These are phyloP conservation scores for Xylaria sp. DNA, from an alignment of 2,329 filamentous ascomycete species.

Conservation along the genomic window DNA sequence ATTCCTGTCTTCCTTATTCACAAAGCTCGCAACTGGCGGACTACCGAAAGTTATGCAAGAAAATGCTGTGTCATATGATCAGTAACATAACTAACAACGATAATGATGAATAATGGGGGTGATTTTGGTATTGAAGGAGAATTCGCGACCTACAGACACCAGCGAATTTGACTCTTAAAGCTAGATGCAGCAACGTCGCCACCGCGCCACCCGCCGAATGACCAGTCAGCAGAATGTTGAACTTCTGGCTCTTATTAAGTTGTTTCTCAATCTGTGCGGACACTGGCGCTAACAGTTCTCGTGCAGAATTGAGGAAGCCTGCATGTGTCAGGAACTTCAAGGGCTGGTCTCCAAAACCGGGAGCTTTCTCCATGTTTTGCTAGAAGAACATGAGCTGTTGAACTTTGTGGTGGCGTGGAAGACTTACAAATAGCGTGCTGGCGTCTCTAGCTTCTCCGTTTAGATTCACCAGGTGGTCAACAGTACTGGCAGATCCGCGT, in stretches of 20 bases:
- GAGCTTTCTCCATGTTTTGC: neutral
- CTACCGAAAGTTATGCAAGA: conserved; percentile 18
- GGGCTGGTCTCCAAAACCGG: neutral
- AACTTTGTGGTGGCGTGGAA: neutral
- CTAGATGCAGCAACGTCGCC: conserved; percentile 11
- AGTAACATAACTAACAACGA: neutral
- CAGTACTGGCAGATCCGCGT: conserved; percentile 15
- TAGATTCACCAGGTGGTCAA: conserved; percentile 16
- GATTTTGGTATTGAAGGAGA: neutral
- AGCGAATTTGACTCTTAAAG: neutral
- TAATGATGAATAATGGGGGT: neutral
- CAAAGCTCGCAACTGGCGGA: conserved; percentile 6
- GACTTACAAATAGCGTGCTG: conserved; percentile 10
- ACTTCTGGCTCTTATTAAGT: neutral
- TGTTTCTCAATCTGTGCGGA: conserved; percentile 14
- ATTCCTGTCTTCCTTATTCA: neutral
- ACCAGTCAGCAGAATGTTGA: conserved; percentile 9
- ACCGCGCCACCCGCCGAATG: conserved; percentile 19
- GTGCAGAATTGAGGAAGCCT: conserved; percentile 17
- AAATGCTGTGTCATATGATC: conserved; percentile 4
- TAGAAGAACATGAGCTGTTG: neutral
- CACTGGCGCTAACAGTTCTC: neutral
- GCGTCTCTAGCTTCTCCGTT: conserved; percentile 14
- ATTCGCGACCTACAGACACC: conserved; percentile 2
- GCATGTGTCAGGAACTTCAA: conserved; percentile 10